Evolutionary conservation across 2,329 filamentous ascomycete species (phyloP).

Genomic region (Xylariaceae sp.): DNA sequence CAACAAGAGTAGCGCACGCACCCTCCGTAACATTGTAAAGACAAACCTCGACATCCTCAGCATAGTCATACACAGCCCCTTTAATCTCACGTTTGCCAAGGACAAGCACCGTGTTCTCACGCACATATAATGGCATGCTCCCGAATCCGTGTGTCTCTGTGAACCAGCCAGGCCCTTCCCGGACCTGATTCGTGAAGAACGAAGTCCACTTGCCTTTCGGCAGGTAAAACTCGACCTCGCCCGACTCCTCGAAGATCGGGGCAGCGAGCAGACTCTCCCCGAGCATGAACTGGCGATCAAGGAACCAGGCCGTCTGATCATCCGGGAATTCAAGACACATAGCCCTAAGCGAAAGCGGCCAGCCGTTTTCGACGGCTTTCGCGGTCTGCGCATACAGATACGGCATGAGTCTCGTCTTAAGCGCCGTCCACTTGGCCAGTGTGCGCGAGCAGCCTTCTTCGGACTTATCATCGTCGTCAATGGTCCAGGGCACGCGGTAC

Average conservation of each 20-base stretch:
- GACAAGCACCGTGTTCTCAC: constrained; percentile 49
- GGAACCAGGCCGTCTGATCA: constrained; percentile 62
- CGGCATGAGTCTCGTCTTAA: constrained; percentile 51
- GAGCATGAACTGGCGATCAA: constrained; percentile 73
- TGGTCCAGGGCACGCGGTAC: constrained; percentile 72
- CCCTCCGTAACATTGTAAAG: constrained; percentile 43
- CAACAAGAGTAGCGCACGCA: constrained; percentile 41
- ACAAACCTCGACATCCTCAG: constrained; percentile 44
- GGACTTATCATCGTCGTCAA: constrained; percentile 59
- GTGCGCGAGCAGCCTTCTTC: constrained; percentile 51
- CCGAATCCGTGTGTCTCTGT: constrained; percentile 56
- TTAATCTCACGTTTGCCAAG: constrained; percentile 40
- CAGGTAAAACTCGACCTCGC: constrained; percentile 63
- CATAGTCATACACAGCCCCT: constrained; percentile 47
- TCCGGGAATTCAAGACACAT: constrained; percentile 67
- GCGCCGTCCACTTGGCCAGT: constrained; percentile 44
- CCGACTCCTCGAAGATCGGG: constrained; percentile 65
- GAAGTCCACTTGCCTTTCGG: constrained; percentile 46
- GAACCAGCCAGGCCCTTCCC: constrained; percentile 54
- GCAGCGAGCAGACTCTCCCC: constrained; percentile 59
- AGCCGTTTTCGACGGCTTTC: constrained; percentile 44
- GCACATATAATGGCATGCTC: constrained; percentile 55
- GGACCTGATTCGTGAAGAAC: constrained; percentile 46
- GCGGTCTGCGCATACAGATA: constrained; percentile 46
- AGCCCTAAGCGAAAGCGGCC: constrained; percentile 59